Base-by-base conservation (phyloP, 2,329 filamentous ascomycete genomes). In the Arthrobotrys megalospora region DNA sequence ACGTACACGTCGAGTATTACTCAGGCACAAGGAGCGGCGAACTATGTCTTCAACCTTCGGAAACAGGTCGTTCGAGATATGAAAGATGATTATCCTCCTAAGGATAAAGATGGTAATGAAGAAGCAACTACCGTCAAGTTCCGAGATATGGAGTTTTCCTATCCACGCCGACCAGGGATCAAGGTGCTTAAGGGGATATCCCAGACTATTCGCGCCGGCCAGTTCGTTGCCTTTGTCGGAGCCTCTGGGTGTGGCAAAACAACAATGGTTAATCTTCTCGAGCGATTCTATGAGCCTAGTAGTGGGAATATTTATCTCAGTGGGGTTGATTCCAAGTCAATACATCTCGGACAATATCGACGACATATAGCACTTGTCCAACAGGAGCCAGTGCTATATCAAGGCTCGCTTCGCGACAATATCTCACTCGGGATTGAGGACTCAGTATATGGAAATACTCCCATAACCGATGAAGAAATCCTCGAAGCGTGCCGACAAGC, bases 361-460 rank as follows among this genome's bases (percentile, higher is more conserved):
- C 86, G 87, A 70, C 85, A 89, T 41, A 86, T 94, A 11, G 91
- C 91, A 0, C 87, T 94, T 0, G 92, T 94, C 0, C 89, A 91
- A 2, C 92, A 94, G 83, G 92, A 94, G 82, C 88, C 92, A 7
- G 90, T 90, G 0, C 86, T 94, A 0, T 93, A 92, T 82, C 89
- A 90, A 83, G 90, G 90, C 80, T 89, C 89, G 0, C 87, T 93
- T 19, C 87, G 89, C 16, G 91, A 94, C 77, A 93, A 93, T 80
- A 89, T 93, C 65, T 83, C 91, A 0, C 86, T 93, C 0, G 91
- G 91, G 3, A 28, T 79, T 12, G 73, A 78, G 32, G 82, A 80
- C 16, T 52, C 34, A 38, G 16, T 52, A 19, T 16, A 12, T 45
- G 55, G 36, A 4, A 19, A 60, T 28, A 11, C 38, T 19, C 52